These are phyloP conservation scores for Phytophthora tubulina DNA, from an alignment of 352 stramenopile genomes.

Conservation along the genomic window DNA sequence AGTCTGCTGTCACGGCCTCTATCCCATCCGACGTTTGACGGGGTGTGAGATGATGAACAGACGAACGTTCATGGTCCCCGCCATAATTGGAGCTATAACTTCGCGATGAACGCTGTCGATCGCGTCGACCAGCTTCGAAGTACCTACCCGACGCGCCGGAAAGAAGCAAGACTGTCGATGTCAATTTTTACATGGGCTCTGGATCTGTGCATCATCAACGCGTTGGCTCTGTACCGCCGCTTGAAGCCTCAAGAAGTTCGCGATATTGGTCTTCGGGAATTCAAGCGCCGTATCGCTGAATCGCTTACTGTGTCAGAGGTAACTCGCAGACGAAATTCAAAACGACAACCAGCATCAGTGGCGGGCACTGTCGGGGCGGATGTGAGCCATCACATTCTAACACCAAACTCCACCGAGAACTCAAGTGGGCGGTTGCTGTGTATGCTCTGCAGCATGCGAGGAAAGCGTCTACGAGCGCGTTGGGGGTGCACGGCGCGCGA, in stretches of 20 bases:
- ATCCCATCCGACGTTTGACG: slow-evolving; percentile 8
- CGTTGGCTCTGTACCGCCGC: not conserved
- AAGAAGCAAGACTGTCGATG: not conserved
- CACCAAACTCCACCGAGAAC: not conserved
- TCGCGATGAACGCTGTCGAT: slow-evolving; percentile 11
- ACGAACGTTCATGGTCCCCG: slow-evolving; percentile 1
- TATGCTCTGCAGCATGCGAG: not conserved
- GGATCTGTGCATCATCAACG: not conserved
- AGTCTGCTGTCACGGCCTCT: slow-evolving; percentile 7
- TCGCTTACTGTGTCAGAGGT: not conserved
- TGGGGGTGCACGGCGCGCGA: not conserved
- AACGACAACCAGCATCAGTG: not conserved
- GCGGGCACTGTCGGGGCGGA: not conserved
- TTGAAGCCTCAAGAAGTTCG: not conserved
- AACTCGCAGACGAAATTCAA: not conserved
- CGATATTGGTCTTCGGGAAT: not conserved
- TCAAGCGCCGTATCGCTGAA: not conserved
- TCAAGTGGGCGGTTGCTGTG: not conserved
- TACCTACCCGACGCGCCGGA: not conserved
- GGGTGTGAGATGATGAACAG: not conserved
- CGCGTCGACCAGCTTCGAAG: slow-evolving; percentile 6
- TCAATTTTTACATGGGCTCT: slow-evolving; percentile 6
- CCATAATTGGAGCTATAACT: slow-evolving; percentile 7
- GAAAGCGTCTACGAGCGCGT: not conserved
- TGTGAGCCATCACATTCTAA: not conserved